phyloP scores from a whole-genome alignment of 345 rosid genomes.

The Ceriops tagal region DNA sequence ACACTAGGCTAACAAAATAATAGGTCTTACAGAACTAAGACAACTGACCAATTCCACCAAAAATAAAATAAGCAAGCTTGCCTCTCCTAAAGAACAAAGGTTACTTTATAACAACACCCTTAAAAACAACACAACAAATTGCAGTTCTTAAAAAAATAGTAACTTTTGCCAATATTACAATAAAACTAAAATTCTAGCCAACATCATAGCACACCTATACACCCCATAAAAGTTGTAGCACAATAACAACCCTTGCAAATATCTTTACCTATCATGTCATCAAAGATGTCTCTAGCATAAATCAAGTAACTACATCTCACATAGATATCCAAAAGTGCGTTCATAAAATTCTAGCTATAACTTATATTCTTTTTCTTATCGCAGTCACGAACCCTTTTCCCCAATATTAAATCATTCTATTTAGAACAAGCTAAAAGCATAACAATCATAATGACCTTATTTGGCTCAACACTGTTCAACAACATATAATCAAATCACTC shows the following conservation, averaged over 20 bases:
- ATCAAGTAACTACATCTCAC: slow-evolving; percentile 38
- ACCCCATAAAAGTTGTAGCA: too few species aligned
- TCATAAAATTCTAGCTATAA: slow-evolving; percentile 20
- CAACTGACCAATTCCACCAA: too few species aligned
- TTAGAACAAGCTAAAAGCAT: slow-evolving; percentile 32
- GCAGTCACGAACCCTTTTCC: slow-evolving; percentile 19
- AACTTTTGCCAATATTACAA: too few species aligned
- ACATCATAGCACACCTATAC: too few species aligned
- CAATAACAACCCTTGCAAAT: neutral
- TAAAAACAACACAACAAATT: too few species aligned
- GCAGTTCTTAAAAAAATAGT: too few species aligned
- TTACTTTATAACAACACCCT: too few species aligned
- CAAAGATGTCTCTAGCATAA: slow-evolving; percentile 28
- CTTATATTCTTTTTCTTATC: slow-evolving; percentile 12
- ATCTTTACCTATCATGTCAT: slow-evolving; percentile 28
- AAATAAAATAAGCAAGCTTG: too few species aligned
- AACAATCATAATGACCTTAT: slow-evolving; percentile 33
- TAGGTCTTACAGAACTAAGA: too few species aligned
- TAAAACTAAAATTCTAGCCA: too few species aligned
- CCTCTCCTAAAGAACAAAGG: too few species aligned
- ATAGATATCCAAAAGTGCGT: slow-evolving; percentile 37
- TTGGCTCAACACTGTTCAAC: slow-evolving; percentile 29
- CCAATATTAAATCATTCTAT: slow-evolving; percentile 23
- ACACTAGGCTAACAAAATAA: too few species aligned
- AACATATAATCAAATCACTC: slow-evolving; percentile 34